Evolutionary conservation across 768 basidiomycete species (phyloP), one percentile per base, ranked within the genome.

Genomic region (Agaricus sinodeliciosus): DNA sequence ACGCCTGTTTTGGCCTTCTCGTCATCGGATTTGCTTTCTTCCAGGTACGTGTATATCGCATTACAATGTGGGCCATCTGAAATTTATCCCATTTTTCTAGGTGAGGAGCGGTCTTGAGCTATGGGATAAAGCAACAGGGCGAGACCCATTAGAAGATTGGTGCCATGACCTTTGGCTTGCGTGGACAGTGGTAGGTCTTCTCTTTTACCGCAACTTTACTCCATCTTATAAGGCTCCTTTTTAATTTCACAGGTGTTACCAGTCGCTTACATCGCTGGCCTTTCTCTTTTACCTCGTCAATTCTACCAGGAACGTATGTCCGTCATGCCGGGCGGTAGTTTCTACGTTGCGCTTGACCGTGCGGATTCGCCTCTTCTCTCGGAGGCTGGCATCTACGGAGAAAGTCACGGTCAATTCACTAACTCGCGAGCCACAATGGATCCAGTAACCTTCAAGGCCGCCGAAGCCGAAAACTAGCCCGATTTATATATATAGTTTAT

Each of bases 11-110:
- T 0, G 85, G 84, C 0, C 55, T 84, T 26, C 59, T 63, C 1
- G 69, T 78, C 49, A 69, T 86, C 49, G 66, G 60, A 3, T 58
- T 80, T 3, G 74, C 82, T 9, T 78, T 80, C 62, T 72, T 71
- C 58, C 77, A 81, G 69, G 80, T 78, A 57, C 52, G 63, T 15
- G 27, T 31, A 27, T 28, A 27, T 35, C 31, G 11, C 31, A 3
- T 18, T 34, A 4, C 35, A 19, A 34, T 34, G 18, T 35, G 52
- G 59, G 61, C 57, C 48, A 45, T 27, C 12, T 45, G 19, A 36
- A 22, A 12, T 57, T 49, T 16, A 34, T 9, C 5, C 35, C 46
- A 45, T 28, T 15, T n/a, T 19, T 41, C 16, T 40, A 75, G 73
- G 65, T 72, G 34, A 68, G 69, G 34, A 75, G 73, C 48, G 78